Conservation (phyloP, 805 yeast species). For the Candida sphagnicola region DNA sequence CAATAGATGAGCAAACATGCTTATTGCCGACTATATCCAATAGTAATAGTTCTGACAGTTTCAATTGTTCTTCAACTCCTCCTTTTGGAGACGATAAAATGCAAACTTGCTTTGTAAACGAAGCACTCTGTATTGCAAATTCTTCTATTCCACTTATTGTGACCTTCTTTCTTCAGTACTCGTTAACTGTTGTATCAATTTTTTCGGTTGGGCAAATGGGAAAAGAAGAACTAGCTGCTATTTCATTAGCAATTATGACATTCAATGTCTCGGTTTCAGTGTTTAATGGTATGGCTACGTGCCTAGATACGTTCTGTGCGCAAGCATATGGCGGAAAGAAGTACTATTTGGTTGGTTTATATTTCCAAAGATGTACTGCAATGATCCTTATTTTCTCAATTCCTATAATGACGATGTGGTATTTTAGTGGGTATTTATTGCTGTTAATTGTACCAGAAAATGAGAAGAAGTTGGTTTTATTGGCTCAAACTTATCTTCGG, state of each 20-base stretch:
- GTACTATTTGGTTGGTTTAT: conserved; percentile 61
- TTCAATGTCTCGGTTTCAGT: conserved; percentile 72
- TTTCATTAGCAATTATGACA: conserved; percentile 74
- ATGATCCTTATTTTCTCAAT: conserved; percentile 43
- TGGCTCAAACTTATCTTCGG: conserved; percentile 59
- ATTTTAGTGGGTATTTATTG: conserved; percentile 49
- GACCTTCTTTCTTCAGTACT: conserved; percentile 66
- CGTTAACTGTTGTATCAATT: conserved; percentile 69
- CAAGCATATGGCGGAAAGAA: conserved; percentile 82
- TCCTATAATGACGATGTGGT: conserved; percentile 59
- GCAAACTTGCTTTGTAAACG: neutral
- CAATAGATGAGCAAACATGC: neutral
- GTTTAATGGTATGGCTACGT: conserved; percentile 77
- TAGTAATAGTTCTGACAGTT: neutral
- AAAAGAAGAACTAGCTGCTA: conserved; percentile 73
- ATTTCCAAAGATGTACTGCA: conserved; percentile 65
- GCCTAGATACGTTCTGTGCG: conserved; percentile 75
- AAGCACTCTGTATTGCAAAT: conserved; percentile 8
- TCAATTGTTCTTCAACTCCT: neutral
- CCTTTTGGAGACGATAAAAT: neutral
- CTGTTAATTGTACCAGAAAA: conserved; percentile 46
- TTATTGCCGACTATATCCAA: neutral
- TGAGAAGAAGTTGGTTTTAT: conserved; percentile 40
- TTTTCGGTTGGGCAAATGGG: conserved; percentile 82
- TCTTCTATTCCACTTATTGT: conserved; percentile 59